phyloP scores from a whole-genome alignment of 208 protist genomes.

The Angomonas deanei region DNA sequence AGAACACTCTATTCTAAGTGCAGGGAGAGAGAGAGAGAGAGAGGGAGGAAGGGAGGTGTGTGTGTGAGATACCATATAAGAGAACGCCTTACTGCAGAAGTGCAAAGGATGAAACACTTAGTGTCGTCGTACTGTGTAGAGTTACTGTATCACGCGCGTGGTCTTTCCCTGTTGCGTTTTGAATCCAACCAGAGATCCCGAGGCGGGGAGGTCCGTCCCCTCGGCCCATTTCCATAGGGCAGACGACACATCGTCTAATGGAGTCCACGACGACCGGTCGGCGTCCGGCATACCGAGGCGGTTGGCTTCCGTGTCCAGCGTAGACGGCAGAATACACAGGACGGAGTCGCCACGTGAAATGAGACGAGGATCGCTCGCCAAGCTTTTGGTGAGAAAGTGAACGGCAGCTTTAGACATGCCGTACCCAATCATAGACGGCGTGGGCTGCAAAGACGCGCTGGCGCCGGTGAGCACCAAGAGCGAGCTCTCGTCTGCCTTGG shows the following conservation, averaged over 20 bases:
- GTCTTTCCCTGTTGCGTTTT: slow-evolving; percentile 14
- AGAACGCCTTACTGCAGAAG: no score
- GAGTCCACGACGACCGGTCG: slow-evolving; percentile 53
- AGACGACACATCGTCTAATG: slow-evolving; percentile 20
- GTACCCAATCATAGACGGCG: slow-evolving; percentile 79
- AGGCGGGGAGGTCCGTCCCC: slow-evolving; percentile 13
- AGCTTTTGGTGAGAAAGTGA: slow-evolving; percentile 62
- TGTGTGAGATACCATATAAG: no score
- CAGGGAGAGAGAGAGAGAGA: neutral
- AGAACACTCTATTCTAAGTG: neutral
- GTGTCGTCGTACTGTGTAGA: no score
- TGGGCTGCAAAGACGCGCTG: slow-evolving; percentile 30
- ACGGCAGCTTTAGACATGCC: slow-evolving; percentile 81
- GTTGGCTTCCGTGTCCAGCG: slow-evolving; percentile 68
- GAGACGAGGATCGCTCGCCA: slow-evolving; percentile 30
- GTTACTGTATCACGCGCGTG: slow-evolving; percentile 6
- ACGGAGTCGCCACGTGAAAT: slow-evolving; percentile 36
- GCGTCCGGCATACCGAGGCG: slow-evolving; percentile 54
- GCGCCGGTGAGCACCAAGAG: slow-evolving; percentile 75
- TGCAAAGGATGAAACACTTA: no score
- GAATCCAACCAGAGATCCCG: slow-evolving; percentile 33
- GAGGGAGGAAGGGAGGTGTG: no score
- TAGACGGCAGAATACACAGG: slow-evolving; percentile 61
- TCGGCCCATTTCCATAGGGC: slow-evolving; percentile 46
- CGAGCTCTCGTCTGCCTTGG: slow-evolving; percentile 17